phyloP scores from a whole-genome alignment of 352 stramenopile species.

The Pythium utonaiense region DNA sequence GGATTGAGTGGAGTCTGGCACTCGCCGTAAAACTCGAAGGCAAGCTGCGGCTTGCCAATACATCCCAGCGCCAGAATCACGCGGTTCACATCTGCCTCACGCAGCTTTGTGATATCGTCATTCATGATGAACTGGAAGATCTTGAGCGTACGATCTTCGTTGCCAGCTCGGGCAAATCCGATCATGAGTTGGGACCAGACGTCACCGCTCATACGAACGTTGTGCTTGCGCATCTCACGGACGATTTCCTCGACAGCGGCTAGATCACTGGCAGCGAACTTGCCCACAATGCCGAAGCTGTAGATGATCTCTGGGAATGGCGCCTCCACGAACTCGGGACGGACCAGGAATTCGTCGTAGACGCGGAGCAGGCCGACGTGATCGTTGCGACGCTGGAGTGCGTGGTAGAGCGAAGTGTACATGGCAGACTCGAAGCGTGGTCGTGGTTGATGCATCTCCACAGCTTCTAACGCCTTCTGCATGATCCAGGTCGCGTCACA shows the following conservation, averaged over 20 bases:
- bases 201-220: neutral
- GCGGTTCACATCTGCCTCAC: neutral
- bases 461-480: neutral
- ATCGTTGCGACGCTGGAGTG: neutral
- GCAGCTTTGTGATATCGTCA: neutral
- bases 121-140: conserved; percentile 1
- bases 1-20: neutral
- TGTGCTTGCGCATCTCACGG: neutral
- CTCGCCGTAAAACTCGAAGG: neutral
- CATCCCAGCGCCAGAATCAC: neutral
- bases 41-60: neutral
- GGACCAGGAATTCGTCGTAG: neutral
- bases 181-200: neutral
- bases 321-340: neutral
- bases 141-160: neutral
- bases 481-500: neutral
- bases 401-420: neutral
- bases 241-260: neutral
- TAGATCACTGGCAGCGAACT: neutral
- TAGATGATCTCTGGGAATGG: neutral
- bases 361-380: neutral
- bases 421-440: neutral
- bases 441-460: neutral
- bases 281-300: neutral
- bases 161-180: neutral